phyloP scores from a whole-genome alignment of 2,329 filamentous ascomycete genomes.

The Xylaria sp. region DNA sequence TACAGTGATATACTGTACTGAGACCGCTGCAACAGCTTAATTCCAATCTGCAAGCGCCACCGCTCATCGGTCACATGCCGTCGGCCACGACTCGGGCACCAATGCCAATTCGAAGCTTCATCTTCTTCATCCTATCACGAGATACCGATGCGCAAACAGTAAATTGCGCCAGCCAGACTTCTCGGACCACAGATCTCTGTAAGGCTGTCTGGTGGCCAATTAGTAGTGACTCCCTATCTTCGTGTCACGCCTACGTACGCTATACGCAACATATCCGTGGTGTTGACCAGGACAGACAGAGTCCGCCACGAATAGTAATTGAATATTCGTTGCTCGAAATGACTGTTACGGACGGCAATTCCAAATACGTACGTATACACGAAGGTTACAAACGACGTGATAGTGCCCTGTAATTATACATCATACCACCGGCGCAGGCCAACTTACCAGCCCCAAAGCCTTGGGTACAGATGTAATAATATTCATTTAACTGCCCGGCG shows the following conservation, averaged over 20 bases:
- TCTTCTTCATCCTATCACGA: conserved; percentile 15
- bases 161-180: conserved; percentile 19
- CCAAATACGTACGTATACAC: background rate
- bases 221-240: background rate
- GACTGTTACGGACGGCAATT: background rate
- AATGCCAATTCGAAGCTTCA: conserved; percentile 22
- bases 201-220: conserved; percentile 12
- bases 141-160: conserved; percentile 22
- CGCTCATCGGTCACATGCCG: conserved; percentile 28
- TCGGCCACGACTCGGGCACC: conserved; percentile 23
- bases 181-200: conserved; percentile 6
- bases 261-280: conserved; percentile 1
- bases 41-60: conserved; percentile 27
- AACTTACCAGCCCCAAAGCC: background rate
- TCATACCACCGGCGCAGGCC: background rate
- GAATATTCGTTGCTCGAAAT: background rate
- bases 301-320: conserved; percentile 10
- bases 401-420: background rate
- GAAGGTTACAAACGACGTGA: background rate
- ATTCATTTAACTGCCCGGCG: background rate
- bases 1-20: background rate
- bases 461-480: background rate
- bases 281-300: background rate
- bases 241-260: background rate
- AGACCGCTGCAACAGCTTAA: background rate